These are phyloP conservation scores for Dictyostelium purpureum DNA, from an alignment of 78 protist genomes.

Conservation along the genomic window DNA sequence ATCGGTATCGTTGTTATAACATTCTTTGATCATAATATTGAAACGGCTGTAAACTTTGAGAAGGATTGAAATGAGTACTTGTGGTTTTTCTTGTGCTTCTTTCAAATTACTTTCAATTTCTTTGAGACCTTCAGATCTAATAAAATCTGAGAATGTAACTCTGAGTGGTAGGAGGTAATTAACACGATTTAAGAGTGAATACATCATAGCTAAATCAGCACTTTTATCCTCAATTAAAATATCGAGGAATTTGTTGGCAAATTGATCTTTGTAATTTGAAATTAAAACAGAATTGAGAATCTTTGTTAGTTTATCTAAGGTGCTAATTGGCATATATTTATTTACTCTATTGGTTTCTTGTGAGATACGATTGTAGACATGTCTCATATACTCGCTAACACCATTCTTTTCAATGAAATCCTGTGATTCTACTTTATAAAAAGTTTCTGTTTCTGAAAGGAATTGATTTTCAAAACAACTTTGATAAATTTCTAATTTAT, in stretches of 20 bases:
- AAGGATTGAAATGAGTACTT: slow-evolving; percentile 47
- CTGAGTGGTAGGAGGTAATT: slow-evolving; percentile 37
- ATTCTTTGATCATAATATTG: slow-evolving; percentile 49
- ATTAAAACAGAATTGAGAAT: slow-evolving; percentile 57
- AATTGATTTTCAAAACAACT: slow-evolving; percentile 67
- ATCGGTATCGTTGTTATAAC: slow-evolving; percentile 35
- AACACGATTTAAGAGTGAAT: slow-evolving; percentile 55
- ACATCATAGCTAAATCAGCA: slow-evolving; percentile 77
- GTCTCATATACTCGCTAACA: slow-evolving; percentile 71
- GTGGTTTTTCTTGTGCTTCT: slow-evolving; percentile 82
- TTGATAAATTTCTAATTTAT: slow-evolving; percentile 75
- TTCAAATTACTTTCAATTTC: slow-evolving; percentile 70
- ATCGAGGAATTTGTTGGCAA: slow-evolving; percentile 71
- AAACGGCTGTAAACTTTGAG: slow-evolving; percentile 53
- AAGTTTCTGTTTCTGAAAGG: slow-evolving; percentile 40
- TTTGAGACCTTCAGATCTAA: slow-evolving; percentile 70
- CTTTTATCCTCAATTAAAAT: slow-evolving; percentile 37
- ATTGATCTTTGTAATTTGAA: slow-evolving; percentile 54
- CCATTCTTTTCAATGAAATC: slow-evolving; percentile 76
- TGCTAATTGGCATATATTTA: slow-evolving; percentile 40
- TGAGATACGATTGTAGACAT: slow-evolving; percentile 35
- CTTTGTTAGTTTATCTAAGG: slow-evolving; percentile 38
- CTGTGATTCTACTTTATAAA: slow-evolving; percentile 51
- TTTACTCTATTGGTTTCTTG: slow-evolving; percentile 67
- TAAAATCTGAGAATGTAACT: slow-evolving; percentile 34